Percentiles rank a stretch among this genome's conserved stretches.
Evolutionary conservation across 177 flowering plant species (phyloP).

Genomic region (Vitis hybrid): DNA sequence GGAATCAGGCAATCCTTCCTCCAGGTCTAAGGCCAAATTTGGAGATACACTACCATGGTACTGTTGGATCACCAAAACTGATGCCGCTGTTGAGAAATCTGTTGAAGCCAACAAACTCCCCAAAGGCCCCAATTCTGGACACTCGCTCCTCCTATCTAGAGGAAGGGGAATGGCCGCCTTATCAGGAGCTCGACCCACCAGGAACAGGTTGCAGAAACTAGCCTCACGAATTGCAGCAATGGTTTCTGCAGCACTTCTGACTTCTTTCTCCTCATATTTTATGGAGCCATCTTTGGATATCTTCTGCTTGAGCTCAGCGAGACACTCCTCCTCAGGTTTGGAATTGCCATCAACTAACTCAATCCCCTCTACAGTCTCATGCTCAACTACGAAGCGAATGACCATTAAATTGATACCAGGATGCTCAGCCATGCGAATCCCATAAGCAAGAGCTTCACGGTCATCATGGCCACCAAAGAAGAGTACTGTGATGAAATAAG

Average conservation of each 20-base stretch:
- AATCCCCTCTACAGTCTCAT: slow-evolving; percentile 18
- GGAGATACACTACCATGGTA: slow-evolving; percentile 9
- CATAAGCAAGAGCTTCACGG: slow-evolving; percentile 71
- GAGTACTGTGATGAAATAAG: slow-evolving; percentile 37
- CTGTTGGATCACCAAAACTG: slow-evolving; percentile 71
- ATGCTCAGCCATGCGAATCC: slow-evolving; percentile 78
- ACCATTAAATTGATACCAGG: slow-evolving; percentile 63
- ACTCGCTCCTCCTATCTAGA: slow-evolving; percentile 30
- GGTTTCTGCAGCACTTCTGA: slow-evolving; percentile 27
- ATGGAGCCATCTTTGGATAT: slow-evolving; percentile 25
- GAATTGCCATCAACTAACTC: slow-evolving; percentile 9
- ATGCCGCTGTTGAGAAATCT: slow-evolving; percentile 49
- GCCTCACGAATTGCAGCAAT: slow-evolving; percentile 28
- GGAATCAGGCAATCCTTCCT: not conserved
- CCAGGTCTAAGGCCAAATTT: not conserved
- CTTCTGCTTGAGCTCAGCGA: slow-evolving; percentile 34
- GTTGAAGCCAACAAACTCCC: slow-evolving; percentile 53
- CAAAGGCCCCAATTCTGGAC: slow-evolving; percentile 68
- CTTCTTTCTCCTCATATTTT: slow-evolving; percentile 42
- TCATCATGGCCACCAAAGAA: slow-evolving; percentile 81
- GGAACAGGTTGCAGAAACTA: slow-evolving; percentile 48
- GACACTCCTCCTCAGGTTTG: slow-evolving; percentile 21
- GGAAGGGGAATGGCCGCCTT: slow-evolving; percentile 23
- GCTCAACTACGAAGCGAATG: slow-evolving; percentile 32
- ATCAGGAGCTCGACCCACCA: slow-evolving; percentile 60